Evolutionary conservation across 148 eudicot genomes (phyloP).

Genomic region (Arctostaphylos glauca): DNA sequence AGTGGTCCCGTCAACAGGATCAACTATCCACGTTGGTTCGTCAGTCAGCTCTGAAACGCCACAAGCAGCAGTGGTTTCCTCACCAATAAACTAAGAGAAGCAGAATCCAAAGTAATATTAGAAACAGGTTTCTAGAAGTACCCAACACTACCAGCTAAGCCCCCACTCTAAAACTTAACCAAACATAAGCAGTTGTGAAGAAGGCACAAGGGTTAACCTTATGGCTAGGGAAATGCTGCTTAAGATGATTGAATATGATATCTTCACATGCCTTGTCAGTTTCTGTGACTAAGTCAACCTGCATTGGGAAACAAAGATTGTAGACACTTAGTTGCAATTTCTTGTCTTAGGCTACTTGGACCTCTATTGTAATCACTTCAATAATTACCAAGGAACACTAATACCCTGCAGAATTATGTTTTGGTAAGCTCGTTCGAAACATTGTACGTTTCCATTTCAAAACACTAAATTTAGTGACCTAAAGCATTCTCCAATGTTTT

Average conservation of each 20-base stretch:
- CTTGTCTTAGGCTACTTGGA: too few relatives aligned
- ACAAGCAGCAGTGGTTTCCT: conserved; percentile 86
- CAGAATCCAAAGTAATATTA: background rate
- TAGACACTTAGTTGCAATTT: background rate
- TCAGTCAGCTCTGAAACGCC: conserved; percentile 81
- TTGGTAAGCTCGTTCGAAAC: too few relatives aligned
- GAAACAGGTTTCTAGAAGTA: background rate
- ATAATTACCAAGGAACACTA: too few relatives aligned
- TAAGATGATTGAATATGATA: conserved; percentile 76
- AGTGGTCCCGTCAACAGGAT: conserved; percentile 93
- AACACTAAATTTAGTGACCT: too few relatives aligned
- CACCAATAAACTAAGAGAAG: conserved; percentile 76
- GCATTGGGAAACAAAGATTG: conserved; percentile 19
- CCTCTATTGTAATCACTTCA: too few relatives aligned
- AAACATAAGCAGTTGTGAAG: background rate
- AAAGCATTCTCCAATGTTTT: too few relatives aligned
- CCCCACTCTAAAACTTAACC: background rate
- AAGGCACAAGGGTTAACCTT: conserved; percentile 46
- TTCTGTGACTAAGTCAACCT: conserved; percentile 98
- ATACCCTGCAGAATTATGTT: too few relatives aligned
- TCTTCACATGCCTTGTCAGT: conserved; percentile 96
- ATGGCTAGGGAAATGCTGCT: conserved; percentile 62
- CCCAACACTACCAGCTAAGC: conserved; percentile 3
- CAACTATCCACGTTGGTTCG: conserved; percentile 96
- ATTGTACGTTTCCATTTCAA: too few relatives aligned